Evolutionary conservation across 352 stramenopile genomes (phyloP).

Genomic region (Phytophthora meadii): DNA sequence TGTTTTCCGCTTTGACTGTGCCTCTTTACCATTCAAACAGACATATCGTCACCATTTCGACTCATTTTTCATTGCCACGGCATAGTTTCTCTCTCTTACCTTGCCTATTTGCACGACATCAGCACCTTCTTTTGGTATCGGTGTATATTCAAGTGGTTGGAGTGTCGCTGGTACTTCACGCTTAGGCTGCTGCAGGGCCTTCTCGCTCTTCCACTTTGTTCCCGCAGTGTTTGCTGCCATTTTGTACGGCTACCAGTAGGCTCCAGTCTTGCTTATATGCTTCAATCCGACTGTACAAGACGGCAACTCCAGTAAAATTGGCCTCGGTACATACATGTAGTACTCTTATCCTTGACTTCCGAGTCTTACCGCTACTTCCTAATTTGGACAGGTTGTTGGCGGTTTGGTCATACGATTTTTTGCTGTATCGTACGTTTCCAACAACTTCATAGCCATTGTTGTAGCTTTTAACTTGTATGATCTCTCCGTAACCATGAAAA

Average conservation of each 20-base stretch:
- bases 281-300: no score
- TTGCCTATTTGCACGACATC: conserved; percentile 65
- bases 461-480: not conserved
- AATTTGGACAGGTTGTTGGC: no score
- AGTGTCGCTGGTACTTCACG: conserved; percentile 53
- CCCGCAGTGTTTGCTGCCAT: conserved; percentile 34
- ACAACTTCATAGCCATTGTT: no score
- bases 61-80: not conserved
- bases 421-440: not conserved
- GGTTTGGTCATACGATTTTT: no score
- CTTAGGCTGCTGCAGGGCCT: conserved; percentile 38
- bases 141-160: conserved; percentile 73
- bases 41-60: not conserved
- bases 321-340: not conserved
- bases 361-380: conserved; percentile 16
- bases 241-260: conserved; percentile 8
- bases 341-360: conserved; percentile 26
- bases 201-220: conserved; percentile 53
- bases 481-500: conserved; percentile 26
- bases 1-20: conserved; percentile 58
- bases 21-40: conserved; percentile 25
- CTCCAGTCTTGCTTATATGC: conserved; percentile 5
- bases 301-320: not conserved
- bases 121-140: conserved; percentile 63
- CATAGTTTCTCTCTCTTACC: conserved; percentile 22